A percentile compares a stretch with the other conserved stretches of the same genome.
Conservation (phyloP, 2,329 filamentous ascomycete species). For the Cordyceps fumosorosea region DNA sequence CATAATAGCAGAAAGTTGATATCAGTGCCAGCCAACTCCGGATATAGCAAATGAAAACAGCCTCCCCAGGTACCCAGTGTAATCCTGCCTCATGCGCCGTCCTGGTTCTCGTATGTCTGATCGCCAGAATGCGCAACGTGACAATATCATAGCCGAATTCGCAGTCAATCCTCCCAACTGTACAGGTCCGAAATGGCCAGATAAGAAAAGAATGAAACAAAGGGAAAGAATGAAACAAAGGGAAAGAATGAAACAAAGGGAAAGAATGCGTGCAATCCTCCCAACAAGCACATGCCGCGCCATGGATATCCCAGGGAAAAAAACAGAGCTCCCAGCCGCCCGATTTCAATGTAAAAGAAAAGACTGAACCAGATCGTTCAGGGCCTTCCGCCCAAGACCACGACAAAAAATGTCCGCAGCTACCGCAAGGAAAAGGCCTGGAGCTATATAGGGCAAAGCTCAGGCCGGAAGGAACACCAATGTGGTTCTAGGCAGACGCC, state of each 20-base stretch:
- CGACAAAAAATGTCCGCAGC: not conserved
- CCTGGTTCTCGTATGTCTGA: not conserved
- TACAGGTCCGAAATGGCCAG: not conserved
- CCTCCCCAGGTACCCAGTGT: not conserved
- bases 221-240: conserved; percentile 8
- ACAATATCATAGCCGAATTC: not conserved
- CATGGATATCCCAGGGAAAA: not conserved
- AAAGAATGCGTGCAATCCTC: conserved; percentile 4
- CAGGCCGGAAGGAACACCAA: conserved; percentile 5
- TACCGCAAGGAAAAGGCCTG: not conserved
- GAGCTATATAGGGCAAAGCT: conserved; percentile 5
- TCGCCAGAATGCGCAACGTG: conserved; percentile 1
- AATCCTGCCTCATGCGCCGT: conserved; percentile 4
- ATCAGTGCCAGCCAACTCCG: conserved; percentile 10
- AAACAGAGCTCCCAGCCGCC: conserved; percentile 11
- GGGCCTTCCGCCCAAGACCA: not conserved
- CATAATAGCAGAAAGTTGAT: not conserved
- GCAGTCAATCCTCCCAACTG: not conserved
- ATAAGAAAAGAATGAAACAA: conserved; percentile 5
- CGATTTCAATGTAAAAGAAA: conserved; percentile 6
- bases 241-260: conserved; percentile 7
- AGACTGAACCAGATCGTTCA: not conserved
- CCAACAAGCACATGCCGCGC: not conserved
- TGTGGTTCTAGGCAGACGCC: not conserved
- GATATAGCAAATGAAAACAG: conserved; percentile 2